Evolutionary conservation across 2,329 filamentous ascomycete species (phyloP), one percentile per base, ranked within the genome.

Genomic region (Paraconiothyrium brasiliense): DNA sequence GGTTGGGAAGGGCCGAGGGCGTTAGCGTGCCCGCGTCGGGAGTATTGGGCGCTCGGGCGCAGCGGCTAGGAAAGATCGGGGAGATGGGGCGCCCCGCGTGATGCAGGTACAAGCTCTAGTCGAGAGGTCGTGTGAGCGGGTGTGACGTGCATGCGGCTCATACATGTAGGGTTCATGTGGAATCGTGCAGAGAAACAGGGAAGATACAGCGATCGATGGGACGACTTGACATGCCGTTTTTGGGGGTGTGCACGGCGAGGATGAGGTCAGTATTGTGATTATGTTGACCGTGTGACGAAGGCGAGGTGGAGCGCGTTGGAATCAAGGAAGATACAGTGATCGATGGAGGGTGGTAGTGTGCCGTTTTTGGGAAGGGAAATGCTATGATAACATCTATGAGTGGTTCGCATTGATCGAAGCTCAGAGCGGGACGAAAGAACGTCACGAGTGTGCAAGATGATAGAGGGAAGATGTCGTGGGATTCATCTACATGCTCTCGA

Each of bases 261-360:
- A n/a, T 49, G 48, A 50, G 30, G 48, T 50, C 30, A 35, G 48
- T 7, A 24, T 22, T 32, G 13, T 32, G 10, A 30, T 16, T 20
- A 9, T 30, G 27, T 30, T 30, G 27, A 30, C 2, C 27, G 27
- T 30, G 27, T 30, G 27, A 30, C 27, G 27, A 30, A 16, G 48
- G 10, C 11, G 7, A 14, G 10, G 14, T 37, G 10, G 35, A 37
- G 2, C 10, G 48, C 11, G 11, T 32, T 4, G 24, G 32, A 49
- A 49, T 16, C 47, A 49, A 24, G 47, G 47, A 37, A 50, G 48
- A 50, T 50, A 37, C 30, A 50, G 48, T 50, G 48, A 50, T 50
- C 14, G 48, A 50, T 50, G 48, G 14, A 16, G 30, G 27, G 47
- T 6, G 14, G 1, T 10, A 9, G 6, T 13, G 30, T 49, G 47